A percentile compares a stretch with the other conserved stretches of the same genome.
Conservation (phyloP, 306 rosid genomes). For the Castanopsis chinensis region DNA sequence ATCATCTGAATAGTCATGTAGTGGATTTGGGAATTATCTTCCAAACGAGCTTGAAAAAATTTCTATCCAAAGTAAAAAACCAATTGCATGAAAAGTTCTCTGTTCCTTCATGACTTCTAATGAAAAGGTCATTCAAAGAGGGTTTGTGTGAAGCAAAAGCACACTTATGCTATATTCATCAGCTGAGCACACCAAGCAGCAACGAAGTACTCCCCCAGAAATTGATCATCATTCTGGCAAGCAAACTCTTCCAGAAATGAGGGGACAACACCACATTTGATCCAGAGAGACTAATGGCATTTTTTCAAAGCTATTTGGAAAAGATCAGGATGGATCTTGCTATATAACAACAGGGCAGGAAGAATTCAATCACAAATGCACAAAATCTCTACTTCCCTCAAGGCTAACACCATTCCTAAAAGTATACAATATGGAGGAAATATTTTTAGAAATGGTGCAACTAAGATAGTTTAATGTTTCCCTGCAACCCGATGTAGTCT, state of each 20-base stretch:
- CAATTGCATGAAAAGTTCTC: neutral
- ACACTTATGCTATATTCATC: neutral
- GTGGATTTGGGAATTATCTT: too few species aligned
- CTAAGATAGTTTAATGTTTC: neutral
- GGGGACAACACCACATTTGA: neutral
- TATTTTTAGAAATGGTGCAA: neutral
- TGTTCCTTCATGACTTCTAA: neutral
- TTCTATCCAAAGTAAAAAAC: too few species aligned
- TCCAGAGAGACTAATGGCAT: neutral
- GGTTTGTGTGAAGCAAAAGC: neutral
- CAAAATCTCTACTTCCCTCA: neutral
- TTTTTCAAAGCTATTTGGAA: neutral
- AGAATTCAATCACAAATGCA: neutral
- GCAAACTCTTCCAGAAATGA: neutral
- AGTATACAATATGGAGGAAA: too few species aligned
- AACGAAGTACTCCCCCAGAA: neutral
- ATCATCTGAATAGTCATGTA: too few species aligned
- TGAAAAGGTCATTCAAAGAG: neutral
- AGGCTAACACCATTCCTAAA: neutral
- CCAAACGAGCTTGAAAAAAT: too few species aligned
- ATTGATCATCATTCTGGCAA: neutral
- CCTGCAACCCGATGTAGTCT: neutral
- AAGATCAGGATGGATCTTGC: neutral
- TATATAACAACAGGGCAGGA: neutral
- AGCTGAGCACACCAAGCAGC: neutral